Percentiles rank a stretch among this genome's conserved stretches.
Conservation (phyloP, 768 basidiomycete species). For the Boletus vermiculosoides region DNA sequence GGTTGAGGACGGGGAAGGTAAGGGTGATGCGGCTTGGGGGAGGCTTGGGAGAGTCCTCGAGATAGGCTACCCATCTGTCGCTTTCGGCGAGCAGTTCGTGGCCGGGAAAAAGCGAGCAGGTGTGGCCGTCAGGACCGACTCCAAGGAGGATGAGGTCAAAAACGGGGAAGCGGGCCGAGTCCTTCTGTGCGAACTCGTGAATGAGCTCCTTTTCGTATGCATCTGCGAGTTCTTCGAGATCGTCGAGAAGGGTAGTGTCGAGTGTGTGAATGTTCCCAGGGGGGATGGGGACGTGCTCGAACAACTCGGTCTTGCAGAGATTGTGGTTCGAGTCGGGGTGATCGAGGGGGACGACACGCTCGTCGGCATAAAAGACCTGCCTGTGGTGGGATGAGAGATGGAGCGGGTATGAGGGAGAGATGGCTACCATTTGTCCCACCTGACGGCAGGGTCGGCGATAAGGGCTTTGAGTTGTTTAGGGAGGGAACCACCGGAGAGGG, state of each 20-base stretch:
- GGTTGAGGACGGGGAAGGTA: conserved; percentile 88
- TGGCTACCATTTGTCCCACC: conserved; percentile 94
- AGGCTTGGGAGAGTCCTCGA: conserved; percentile 93
- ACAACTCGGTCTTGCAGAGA: conserved; percentile 70
- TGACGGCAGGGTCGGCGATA: conserved; percentile 58
- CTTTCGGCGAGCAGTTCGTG: conserved; percentile 80
- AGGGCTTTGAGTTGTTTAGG: conserved; percentile 79
- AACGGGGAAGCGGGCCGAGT: conserved; percentile 93
- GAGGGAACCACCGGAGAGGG: conserved; percentile 90
- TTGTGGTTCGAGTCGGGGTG: conserved; percentile 90
- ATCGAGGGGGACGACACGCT: conserved; percentile 91
- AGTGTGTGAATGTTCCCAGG: conserved; percentile 77
- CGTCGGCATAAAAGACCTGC: conserved; percentile 98
- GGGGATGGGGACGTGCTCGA: conserved; percentile 81
- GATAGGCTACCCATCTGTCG: conserved; percentile 92
- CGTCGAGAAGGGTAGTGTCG: conserved; percentile 61
- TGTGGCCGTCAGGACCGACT: conserved; percentile 98
- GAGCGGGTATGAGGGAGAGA: neutral
- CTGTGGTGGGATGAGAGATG: conserved; percentile 41
- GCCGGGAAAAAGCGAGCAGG: conserved; percentile 95
- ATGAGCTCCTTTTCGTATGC: conserved; percentile 85
- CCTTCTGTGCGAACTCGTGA: conserved; percentile 85
- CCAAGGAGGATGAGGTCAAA: conserved; percentile 98
- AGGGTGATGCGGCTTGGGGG: conserved; percentile 89
- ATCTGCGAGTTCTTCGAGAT: conserved; percentile 79